Evolutionary conservation across 108 stramenopile species (phyloP).

Genomic region (Cyclotella cryptica): DNA sequence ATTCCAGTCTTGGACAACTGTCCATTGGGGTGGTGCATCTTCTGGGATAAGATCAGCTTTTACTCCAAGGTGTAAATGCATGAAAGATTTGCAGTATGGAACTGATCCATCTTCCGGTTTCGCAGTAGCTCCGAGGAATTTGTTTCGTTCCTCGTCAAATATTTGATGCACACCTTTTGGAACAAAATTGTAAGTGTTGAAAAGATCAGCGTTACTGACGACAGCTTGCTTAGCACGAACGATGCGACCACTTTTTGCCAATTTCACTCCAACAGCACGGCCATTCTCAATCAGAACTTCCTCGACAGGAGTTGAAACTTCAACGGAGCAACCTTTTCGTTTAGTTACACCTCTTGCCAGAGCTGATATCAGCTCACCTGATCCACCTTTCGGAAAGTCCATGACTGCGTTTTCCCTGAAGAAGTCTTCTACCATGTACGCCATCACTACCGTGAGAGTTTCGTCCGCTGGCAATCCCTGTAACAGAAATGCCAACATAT

Average conservation of each 20-base stretch:
- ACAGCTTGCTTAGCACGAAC: conserved; percentile 84
- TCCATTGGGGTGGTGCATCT: conserved; percentile 95
- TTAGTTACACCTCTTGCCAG: conserved; percentile 89
- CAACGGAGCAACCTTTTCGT: conserved; percentile 61
- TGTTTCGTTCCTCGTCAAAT: conserved; percentile 55
- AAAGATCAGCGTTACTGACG: conserved; percentile 90
- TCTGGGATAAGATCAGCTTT: conserved; percentile 82
- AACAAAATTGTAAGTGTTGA: conserved; percentile 75
- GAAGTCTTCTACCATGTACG: conserved; percentile 95
- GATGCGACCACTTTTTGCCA: conserved; percentile 66
- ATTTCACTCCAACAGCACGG: conserved; percentile 76
- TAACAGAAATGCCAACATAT: conserved; percentile 89
- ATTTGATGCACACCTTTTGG: conserved; percentile 44
- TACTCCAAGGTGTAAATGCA: conserved; percentile 94
- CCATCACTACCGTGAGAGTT: conserved; percentile 92
- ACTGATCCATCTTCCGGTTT: conserved; percentile 68
- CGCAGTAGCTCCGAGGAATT: conserved; percentile 71
- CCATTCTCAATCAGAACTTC: conserved; percentile 88
- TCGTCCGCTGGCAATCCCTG: conserved; percentile 89
- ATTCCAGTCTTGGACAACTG: conserved; percentile 92
- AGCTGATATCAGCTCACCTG: conserved; percentile 85
- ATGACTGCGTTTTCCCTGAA: conserved; percentile 88
- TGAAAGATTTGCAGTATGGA: conserved; percentile 82
- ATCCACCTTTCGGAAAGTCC: conserved; percentile 93
- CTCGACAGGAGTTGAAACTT: conserved; percentile 74